A percentile compares a stretch with the other conserved stretches of the same genome.
These are phyloP conservation scores for Sphaerulina vaccinii DNA, from an alignment of 2,329 filamentous ascomycete species.

Conservation along the genomic window DNA sequence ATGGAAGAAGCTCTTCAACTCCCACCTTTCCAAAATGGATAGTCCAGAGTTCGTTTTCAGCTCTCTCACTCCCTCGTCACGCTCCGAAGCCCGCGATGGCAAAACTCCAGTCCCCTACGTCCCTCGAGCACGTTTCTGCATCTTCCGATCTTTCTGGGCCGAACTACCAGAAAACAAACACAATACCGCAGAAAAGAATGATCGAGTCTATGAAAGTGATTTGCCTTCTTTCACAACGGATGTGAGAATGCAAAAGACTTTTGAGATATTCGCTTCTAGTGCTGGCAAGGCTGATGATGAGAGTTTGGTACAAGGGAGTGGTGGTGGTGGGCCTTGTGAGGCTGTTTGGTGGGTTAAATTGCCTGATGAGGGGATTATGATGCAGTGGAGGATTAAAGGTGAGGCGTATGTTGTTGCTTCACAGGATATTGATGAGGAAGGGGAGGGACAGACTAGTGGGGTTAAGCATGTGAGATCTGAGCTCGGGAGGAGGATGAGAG, in stretches of 20 bases:
- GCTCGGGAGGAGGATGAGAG: constrained; percentile 63
- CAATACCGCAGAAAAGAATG: constrained; percentile 72
- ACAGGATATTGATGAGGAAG: constrained; percentile 59
- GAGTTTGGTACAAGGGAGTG: constrained; percentile 50
- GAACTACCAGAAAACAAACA: constrained; percentile 68
- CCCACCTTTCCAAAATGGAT: constrained; percentile 51
- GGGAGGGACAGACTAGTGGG: constrained; percentile 51
- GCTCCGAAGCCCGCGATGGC: constrained; percentile 28
- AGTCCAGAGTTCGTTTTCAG: constrained; percentile 52
- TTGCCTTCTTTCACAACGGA: constrained; percentile 84
- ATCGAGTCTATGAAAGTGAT: constrained; percentile 70
- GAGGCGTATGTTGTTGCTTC: constrained; percentile 69
- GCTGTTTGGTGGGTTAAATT: constrained; percentile 74
- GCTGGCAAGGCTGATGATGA: constrained; percentile 47
- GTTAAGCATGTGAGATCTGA: constrained; percentile 60
- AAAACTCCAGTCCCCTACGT: constrained; percentile 44
- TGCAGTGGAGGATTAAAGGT: constrained; percentile 84
- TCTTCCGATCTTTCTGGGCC: constrained; percentile 83
- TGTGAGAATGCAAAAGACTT: constrained; percentile 78
- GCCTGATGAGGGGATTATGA: constrained; percentile 51
- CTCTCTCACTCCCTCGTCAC: constrained; percentile 43
- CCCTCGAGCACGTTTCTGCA: constrained; percentile 70
- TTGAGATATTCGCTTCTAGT: constrained; percentile 62
- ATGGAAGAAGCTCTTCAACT: constrained; percentile 52
- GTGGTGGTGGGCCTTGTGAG: constrained; percentile 72